These are phyloP conservation scores for Saccharomycopsis babjevae DNA, from an alignment of 805 yeast species.

Conservation along the genomic window DNA sequence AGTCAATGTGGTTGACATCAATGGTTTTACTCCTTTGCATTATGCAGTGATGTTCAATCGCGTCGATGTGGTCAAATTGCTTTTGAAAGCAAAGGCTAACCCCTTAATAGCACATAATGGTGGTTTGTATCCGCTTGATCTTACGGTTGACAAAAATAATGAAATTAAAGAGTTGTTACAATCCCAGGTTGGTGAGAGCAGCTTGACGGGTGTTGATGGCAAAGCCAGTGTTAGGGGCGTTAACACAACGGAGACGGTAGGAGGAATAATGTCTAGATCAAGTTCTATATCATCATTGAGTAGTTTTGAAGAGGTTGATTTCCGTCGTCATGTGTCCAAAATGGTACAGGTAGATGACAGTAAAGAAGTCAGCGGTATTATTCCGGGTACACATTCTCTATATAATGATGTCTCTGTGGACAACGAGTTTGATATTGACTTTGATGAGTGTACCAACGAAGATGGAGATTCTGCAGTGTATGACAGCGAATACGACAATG, in stretches of 20 bases:
- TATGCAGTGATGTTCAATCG: constrained; percentile 74
- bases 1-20: constrained; percentile 62
- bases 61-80: constrained; percentile 49
- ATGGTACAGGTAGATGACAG: constrained; percentile 15
- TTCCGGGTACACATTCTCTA: background rate
- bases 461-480: constrained; percentile 19
- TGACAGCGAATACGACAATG: constrained; percentile 21
- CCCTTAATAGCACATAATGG: constrained; percentile 40
- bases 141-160: constrained; percentile 28
- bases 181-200: background rate
- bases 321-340: constrained; percentile 27
- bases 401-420: constrained; percentile 20
- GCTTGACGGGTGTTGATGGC: background rate
- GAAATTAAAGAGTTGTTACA: constrained; percentile 24
- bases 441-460: constrained; percentile 20
- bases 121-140: constrained; percentile 35
- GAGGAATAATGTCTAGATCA: background rate
- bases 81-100: constrained; percentile 57
- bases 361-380: background rate
- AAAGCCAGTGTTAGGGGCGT: background rate
- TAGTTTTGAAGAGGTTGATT: constrained; percentile 22
- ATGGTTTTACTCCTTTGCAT: constrained; percentile 82
- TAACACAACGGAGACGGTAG: background rate
- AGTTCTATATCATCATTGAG: constrained; percentile 14
- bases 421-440: constrained; percentile 13